Conservation (phyloP, 2,329 filamentous ascomycete genomes). For the Stachybotrys chartarum region DNA sequence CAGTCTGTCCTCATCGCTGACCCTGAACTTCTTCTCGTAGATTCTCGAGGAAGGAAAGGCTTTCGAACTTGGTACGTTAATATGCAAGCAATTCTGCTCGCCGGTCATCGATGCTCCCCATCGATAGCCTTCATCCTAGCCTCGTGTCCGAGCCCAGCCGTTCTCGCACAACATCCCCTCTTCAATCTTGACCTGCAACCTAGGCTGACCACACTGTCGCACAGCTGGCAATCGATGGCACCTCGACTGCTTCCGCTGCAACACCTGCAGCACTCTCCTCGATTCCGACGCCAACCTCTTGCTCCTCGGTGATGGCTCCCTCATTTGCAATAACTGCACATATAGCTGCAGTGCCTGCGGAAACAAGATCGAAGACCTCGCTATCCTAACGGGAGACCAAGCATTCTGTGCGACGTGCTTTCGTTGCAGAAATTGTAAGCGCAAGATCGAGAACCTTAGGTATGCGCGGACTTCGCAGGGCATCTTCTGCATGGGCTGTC, state of each 20-base stretch:
- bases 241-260: constrained; percentile 97
- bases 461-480: constrained; percentile 97
- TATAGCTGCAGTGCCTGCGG: constrained; percentile 96
- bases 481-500: constrained; percentile 99
- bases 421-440: constrained; percentile 94
- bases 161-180: too few species aligned
- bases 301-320: constrained; percentile 90
- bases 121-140: neutral
- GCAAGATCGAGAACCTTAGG: constrained; percentile 95
- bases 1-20: neutral
- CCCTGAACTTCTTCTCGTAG: constrained; percentile 34
- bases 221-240: constrained; percentile 95
- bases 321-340: constrained; percentile 99
- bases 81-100: neutral
- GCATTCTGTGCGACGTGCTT: constrained; percentile 98
- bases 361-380: constrained; percentile 97
- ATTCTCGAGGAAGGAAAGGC: constrained; percentile 98
- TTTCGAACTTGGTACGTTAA: constrained; percentile 81
- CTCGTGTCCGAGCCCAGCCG: too few species aligned
- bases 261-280: constrained; percentile 89
- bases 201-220: constrained; percentile 3
- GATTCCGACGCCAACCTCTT: constrained; percentile 97
- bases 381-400: constrained; percentile 95
- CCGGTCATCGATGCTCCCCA: neutral
- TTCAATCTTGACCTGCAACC: neutral